Evolutionary conservation across 2,329 filamentous ascomycete species (phyloP), one percentile per base, ranked within the genome.

Genomic region (Arthroderma uncinatum): DNA sequence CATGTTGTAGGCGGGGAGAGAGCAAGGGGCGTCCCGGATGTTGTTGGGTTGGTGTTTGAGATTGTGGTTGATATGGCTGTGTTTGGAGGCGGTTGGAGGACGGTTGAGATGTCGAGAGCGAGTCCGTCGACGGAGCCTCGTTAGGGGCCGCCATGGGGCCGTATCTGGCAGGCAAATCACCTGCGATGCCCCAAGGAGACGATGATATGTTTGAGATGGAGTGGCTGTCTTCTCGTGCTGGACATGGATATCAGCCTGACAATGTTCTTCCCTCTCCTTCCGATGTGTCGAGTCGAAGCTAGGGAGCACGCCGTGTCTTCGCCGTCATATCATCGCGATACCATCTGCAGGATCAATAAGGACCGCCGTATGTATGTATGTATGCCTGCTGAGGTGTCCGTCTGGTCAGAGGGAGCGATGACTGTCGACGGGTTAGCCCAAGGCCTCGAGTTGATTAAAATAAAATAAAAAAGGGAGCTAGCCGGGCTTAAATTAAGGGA

Each of bases 1-100:
- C 79, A 70, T 90, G 86, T 61, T 73, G 70, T 59, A 89, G 75
- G 60, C 86, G 84, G 42, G 87, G 86, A n/a, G 87, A 90, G 62
- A 79, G 12, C n/a, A 55, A 33, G 12, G 34, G 34, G 19, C 53
- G 53, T 9, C 36, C 36, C 9, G 23, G 44, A 30, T 48, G 44
- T 7, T 14, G 12, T n/a, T 48, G 44, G 6, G 44, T 48, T 14
- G 44, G 44, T 8, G 44, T 48, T 14, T 25, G 44, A 16, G 44
- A 48, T 14, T 28, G 44, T 14, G 44, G 28, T 21, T 28, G 44
- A 6, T 28, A 21, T 6, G 44, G 25, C 5, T 48, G 21, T 6
- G 21, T 14, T 30, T 48, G 44, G 21, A 30, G 21, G 16, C 44
- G 21, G 44, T 12, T 16, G 16, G 44, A n/a, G 21, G 44, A 16